Percentiles rank a stretch among this genome's conserved stretches.
Evolutionary conservation across 257 asterid genomes (phyloP).

Genomic region (Plantago major): DNA sequence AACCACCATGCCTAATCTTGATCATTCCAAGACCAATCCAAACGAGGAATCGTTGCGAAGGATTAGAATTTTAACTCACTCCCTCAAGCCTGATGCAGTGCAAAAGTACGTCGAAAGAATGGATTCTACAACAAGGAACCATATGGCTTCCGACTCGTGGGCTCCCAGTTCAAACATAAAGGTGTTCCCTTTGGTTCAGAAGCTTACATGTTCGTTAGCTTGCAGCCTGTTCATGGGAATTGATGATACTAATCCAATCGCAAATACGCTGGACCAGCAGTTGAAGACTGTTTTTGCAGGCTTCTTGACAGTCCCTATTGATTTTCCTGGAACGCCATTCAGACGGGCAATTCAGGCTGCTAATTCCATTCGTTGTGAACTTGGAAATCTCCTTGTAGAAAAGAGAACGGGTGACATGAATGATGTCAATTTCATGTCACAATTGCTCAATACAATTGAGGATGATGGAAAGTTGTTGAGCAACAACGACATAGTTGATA

Average conservation of each 20-base stretch:
- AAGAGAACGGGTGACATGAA: slow-evolving; percentile 40
- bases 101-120: slow-evolving; percentile 36
- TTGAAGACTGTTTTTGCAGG: slow-evolving; percentile 39
- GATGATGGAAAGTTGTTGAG: slow-evolving; percentile 42
- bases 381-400: slow-evolving; percentile 41
- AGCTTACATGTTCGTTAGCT: slow-evolving; percentile 46
- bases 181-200: slow-evolving; percentile 32
- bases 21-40: slow-evolving; percentile 46
- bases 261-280: slow-evolving; percentile 32
- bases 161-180: slow-evolving; percentile 28
- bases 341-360: slow-evolving; percentile 46
- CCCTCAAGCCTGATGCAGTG: too few species aligned
- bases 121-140: slow-evolving; percentile 42
- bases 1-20: slow-evolving; percentile 19
- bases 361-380: slow-evolving; percentile 33
- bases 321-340: slow-evolving; percentile 50
- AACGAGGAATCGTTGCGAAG: too few species aligned
- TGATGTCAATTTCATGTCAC: slow-evolving; percentile 42
- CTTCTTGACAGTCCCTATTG: slow-evolving; percentile 42
- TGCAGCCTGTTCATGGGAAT: slow-evolving; percentile 42
- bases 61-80: too few species aligned
- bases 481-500: slow-evolving; percentile 54
- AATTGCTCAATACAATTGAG: slow-evolving; percentile 43
- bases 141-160: slow-evolving; percentile 39
- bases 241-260: background rate